These are phyloP conservation scores for Colletotrichum sp. DNA, from an alignment of 2,329 filamentous ascomycete species.

Conservation along the genomic window DNA sequence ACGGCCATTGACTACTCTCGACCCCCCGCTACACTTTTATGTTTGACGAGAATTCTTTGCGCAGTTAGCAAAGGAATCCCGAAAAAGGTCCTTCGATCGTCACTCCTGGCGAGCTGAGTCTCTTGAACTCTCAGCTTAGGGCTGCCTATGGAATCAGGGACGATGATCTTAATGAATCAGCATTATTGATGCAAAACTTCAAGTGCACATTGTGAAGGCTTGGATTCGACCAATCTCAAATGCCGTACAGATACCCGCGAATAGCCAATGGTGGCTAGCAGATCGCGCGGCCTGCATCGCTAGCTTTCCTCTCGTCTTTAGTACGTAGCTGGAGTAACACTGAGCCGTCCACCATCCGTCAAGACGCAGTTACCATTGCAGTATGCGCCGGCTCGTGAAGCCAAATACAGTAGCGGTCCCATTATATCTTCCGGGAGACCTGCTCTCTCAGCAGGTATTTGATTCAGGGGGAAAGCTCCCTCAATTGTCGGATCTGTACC, in stretches of 20 bases:
- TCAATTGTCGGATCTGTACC: neutral
- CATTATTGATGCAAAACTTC: neutral
- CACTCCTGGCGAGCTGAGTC: no score
- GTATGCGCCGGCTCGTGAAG: neutral
- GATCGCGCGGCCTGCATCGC: neutral
- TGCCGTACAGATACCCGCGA: no score
- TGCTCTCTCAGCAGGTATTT: neutral
- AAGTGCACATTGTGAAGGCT: rapidly evolving
- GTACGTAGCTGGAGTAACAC: neutral
- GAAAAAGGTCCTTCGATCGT: no score
- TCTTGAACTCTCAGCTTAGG: neutral
- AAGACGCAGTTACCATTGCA: neutral
- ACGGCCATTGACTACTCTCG: neutral
- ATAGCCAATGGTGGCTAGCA: no score
- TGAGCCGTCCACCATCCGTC: neutral
- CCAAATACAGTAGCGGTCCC: neutral
- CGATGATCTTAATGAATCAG: neutral
- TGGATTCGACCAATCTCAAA: no score
- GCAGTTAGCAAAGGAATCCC: no score
- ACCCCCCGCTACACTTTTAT: neutral
- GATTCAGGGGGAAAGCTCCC: neutral
- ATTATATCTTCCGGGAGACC: neutral
- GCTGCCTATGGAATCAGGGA: neutral
- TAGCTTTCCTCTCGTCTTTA: rapidly evolving
- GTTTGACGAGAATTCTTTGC: rapidly evolving